Evolutionary conservation across 805 yeast species (phyloP).

Genomic region (Candida xyloterini): DNA sequence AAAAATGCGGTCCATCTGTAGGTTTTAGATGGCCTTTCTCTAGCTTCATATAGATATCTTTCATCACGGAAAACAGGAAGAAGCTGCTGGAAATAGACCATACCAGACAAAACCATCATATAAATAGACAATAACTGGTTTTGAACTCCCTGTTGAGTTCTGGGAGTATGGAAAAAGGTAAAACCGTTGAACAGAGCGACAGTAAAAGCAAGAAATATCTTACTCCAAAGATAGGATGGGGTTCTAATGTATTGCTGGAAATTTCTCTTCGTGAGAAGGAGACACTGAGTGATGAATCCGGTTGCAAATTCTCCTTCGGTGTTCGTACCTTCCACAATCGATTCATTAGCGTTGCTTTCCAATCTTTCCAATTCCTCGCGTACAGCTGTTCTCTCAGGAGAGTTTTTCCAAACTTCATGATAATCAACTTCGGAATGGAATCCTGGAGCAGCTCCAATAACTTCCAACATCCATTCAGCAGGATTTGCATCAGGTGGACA

Average conservation of each 20-base stretch:
- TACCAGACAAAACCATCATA: constrained; percentile 56
- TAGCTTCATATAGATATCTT: constrained; percentile 62
- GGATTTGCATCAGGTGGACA: constrained; percentile 72
- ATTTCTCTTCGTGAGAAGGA: constrained; percentile 45
- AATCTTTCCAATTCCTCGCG: constrained; percentile 57
- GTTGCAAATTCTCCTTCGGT: constrained; percentile 43
- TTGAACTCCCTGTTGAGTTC: constrained; percentile 63
- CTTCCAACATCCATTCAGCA: constrained; percentile 88
- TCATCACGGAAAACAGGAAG: constrained; percentile 56
- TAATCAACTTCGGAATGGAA: constrained; percentile 65
- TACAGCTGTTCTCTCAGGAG: constrained; percentile 55
- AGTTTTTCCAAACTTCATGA: constrained; percentile 68
- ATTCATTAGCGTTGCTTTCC: constrained; percentile 44
- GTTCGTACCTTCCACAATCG: constrained; percentile 33
- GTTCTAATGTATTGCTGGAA: constrained; percentile 61
- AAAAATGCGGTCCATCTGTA: constrained; percentile 63
- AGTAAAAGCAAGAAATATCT: constrained; percentile 46
- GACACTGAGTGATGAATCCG: constrained; percentile 37
- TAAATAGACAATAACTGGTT: constrained; percentile 75
- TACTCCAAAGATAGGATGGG: constrained; percentile 55
- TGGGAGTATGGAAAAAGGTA: constrained; percentile 59
- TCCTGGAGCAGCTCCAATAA: constrained; percentile 76
- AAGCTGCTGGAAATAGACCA: constrained; percentile 55
- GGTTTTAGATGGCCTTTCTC: constrained; percentile 68
- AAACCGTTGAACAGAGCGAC: constrained; percentile 63